Percentiles rank a stretch among this genome's conserved stretches.
These are phyloP conservation scores for Dittrichia graveolens DNA, from an alignment of 129 eudicot genomes.

Conservation along the genomic window DNA sequence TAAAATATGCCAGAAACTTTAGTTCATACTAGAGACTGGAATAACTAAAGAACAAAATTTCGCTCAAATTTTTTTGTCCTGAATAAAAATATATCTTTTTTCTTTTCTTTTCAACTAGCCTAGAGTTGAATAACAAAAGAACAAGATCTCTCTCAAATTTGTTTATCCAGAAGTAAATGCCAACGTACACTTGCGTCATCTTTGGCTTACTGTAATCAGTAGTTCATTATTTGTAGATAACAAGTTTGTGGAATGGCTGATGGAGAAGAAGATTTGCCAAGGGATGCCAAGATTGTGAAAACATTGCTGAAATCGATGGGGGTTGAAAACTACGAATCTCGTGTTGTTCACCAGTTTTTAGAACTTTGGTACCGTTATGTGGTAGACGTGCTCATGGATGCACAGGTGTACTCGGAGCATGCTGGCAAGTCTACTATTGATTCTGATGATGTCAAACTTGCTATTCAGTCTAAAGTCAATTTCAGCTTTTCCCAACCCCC, in stretches of 20 bases:
- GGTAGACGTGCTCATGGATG: slow-evolving; percentile 84
- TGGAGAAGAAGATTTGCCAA: slow-evolving; percentile 78
- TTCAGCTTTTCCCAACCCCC: slow-evolving; percentile 97
- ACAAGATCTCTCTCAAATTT: too few relatives aligned
- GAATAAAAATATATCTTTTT: neutral
- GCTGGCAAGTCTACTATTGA: slow-evolving; percentile 80
- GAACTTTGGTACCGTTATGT: slow-evolving; percentile 87
- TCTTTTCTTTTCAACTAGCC: too few relatives aligned
- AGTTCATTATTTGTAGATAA: slow-evolving; percentile 17
- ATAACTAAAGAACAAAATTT: too few relatives aligned
- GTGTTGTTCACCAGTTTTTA: slow-evolving; percentile 81
- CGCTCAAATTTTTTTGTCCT: neutral
- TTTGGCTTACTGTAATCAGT: neutral
- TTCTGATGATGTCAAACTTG: slow-evolving; percentile 88
- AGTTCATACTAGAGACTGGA: neutral
- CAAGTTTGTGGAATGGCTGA: slow-evolving; percentile 54
- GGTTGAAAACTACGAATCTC: slow-evolving; percentile 82
- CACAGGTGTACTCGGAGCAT: slow-evolving; percentile 89
- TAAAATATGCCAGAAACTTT: neutral
- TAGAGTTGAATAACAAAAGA: too few relatives aligned
- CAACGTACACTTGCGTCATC: neutral
- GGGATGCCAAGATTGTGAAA: slow-evolving; percentile 95
- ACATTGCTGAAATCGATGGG: slow-evolving; percentile 80
- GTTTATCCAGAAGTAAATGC: too few relatives aligned
- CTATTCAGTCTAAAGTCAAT: slow-evolving; percentile 85